phyloP scores from a whole-genome alignment of 2,329 filamentous ascomycete species.

The Sporothrix pseudoabietina region DNA sequence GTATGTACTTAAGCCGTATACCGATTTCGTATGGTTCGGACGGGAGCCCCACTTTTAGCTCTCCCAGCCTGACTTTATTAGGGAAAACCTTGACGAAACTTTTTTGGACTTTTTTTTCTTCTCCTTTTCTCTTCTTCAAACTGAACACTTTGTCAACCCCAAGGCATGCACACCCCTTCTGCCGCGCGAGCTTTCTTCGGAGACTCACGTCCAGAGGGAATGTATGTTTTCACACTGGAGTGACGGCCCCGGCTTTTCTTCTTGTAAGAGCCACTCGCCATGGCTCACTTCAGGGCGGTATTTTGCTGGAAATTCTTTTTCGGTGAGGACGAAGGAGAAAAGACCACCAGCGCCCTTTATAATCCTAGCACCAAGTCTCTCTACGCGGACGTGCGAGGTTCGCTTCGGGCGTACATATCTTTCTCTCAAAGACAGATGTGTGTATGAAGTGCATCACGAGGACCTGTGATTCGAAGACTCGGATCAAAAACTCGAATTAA shows the following conservation, averaged over 20 bases:
- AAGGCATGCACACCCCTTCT: conserved; percentile 19
- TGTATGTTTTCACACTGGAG: conserved; percentile 15
- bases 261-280: conserved; percentile 24
- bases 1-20: conserved; percentile 20
- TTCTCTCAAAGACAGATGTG: neutral
- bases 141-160: conserved; percentile 46
- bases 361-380: conserved; percentile 52
- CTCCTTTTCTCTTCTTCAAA: conserved; percentile 48
- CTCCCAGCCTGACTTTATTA: neutral
- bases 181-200: neutral
- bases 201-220: neutral
- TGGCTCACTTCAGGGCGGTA: conserved; percentile 50
- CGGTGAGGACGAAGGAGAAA: conserved; percentile 56
- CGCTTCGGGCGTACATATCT: conserved; percentile 62
- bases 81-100: neutral
- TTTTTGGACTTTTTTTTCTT: conserved; percentile 5
- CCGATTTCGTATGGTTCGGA: neutral
- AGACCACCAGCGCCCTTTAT: conserved; percentile 55
- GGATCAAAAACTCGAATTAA: too few species aligned
- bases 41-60: conserved; percentile 20
- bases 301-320: conserved; percentile 26
- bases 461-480: neutral
- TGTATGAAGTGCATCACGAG: neutral
- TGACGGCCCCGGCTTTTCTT: neutral
- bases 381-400: conserved; percentile 56